Evolutionary conservation across 139 green algal genomes (phyloP).

Genomic region (Prasinococcaceae sp.): DNA sequence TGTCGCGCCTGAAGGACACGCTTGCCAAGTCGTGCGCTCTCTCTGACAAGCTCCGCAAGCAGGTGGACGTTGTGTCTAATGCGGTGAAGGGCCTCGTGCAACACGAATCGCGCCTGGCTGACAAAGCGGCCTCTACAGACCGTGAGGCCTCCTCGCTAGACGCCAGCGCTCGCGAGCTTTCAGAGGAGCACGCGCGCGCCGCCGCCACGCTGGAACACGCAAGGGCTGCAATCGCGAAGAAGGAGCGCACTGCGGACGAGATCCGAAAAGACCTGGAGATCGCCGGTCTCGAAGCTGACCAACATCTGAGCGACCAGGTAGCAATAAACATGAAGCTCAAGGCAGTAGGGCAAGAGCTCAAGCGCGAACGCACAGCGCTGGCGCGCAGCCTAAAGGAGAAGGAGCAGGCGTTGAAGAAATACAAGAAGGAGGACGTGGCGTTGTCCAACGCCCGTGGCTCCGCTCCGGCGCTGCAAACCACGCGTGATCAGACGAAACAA

Average conservation of each 20-base stretch:
- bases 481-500: constrained; percentile 24
- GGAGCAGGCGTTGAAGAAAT: constrained; percentile 31
- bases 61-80: constrained; percentile 10
- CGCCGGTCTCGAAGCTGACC: constrained; percentile 43
- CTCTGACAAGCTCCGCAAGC: constrained; percentile 10
- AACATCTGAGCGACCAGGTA: constrained; percentile 39
- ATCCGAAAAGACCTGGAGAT: constrained; percentile 51
- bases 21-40: constrained; percentile 4
- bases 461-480: constrained; percentile 6
- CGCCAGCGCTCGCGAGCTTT: too few relatives aligned
- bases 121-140: too few relatives aligned
- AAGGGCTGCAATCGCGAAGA: too few relatives aligned
- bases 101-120: constrained; percentile 1
- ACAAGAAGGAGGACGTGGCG: constrained; percentile 24
- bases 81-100: constrained; percentile 16
- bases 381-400: constrained; percentile 33
- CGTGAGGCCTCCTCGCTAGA: too few relatives aligned
- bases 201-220: background rate
- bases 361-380: constrained; percentile 5
- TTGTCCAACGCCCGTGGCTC: constrained; percentile 12
- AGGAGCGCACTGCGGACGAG: constrained; percentile 46
- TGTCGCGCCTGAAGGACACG: constrained; percentile 4
- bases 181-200: background rate
- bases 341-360: background rate
- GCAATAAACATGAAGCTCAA: constrained; percentile 26